Evolutionary conservation across 306 rosid species (phyloP).

Genomic region (Cucumis hystrix): DNA sequence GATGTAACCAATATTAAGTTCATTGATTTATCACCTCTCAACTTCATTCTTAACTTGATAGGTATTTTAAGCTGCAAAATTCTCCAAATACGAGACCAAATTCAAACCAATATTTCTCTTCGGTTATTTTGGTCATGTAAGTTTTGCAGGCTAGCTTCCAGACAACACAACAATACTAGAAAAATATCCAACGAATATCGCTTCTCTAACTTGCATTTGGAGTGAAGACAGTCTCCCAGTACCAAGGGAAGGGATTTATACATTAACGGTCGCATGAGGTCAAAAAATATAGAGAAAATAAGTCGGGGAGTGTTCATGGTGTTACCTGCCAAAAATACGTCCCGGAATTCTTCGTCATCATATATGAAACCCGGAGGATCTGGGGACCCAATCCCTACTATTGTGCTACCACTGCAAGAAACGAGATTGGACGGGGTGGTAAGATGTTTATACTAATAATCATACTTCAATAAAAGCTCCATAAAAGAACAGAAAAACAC

Average conservation of each 20-base stretch:
- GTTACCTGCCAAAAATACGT: conserved; percentile 84
- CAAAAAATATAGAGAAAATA: neutral
- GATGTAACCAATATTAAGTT: neutral
- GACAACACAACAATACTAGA: neutral
- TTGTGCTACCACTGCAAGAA: conserved; percentile 90
- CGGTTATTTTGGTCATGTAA: neutral
- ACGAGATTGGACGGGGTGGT: neutral
- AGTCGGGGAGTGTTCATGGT: neutral
- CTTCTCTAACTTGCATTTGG: neutral
- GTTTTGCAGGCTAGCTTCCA: neutral
- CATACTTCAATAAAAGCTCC: neutral
- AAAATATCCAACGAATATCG: neutral
- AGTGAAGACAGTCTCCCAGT: neutral
- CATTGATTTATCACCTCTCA: neutral
- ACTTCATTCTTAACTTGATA: neutral
- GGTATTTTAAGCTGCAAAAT: neutral
- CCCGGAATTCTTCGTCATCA: conserved; percentile 61
- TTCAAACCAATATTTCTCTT: neutral
- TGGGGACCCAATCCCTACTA: conserved; percentile 89
- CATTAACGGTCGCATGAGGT: neutral
- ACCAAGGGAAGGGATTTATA: neutral
- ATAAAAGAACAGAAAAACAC: neutral
- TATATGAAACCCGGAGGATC: conserved; percentile 91
- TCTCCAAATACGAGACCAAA: neutral
- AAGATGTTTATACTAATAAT: neutral